Evolutionary conservation across 495 filamentous ascomycete species (phyloP), one percentile per base, ranked within the genome.

Genomic region (Lasiosphaeria hispida): DNA sequence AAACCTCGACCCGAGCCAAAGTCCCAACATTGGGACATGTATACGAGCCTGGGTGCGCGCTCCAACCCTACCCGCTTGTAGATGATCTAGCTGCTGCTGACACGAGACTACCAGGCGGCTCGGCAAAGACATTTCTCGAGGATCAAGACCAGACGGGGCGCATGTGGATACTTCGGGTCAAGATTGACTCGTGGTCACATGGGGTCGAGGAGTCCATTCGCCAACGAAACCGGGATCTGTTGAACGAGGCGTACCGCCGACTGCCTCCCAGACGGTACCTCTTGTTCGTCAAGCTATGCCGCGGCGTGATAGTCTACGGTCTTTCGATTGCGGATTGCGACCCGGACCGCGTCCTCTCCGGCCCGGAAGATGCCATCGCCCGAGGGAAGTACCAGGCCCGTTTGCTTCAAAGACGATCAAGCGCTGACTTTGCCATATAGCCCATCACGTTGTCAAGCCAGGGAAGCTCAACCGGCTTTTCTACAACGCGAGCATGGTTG

Each of bases 131-230:
- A 0, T 13, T 69, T 7, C 1, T 39, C 1, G 14, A 56, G 13
- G 66, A 66, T 41, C 7, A 56, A 3, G 15, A 55, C 1, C 56
- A 67, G 15, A 53, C 38, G 1, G 1, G 30, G n/a, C 23, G 44
- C 34, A 64, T 70, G 62, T 50, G 55, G 47, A 42, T 7, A 10
- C 53, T 59, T 18, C 35, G 67, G 30, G 44, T 70, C 39, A 64
- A 68, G 42, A 55, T 66, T 19, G 68, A 70, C 50, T 43, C 53
- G 10, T 61, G 53, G 53, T 66, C 65, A 2, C 13, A 43, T 3
- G 67, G 70, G 4, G 37, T 65, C 3, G 58, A 64, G 15, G 64
- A 66, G 8, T 10, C 3, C 4, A 66, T 61, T 44, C 63, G 65
- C n/a, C 48, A 57, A 39, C 52, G 57, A 5, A 67, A 66, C 39